Conservation (phyloP, 176 grass and related monocot genomes). For the Echinochloa phyllopogon region DNA sequence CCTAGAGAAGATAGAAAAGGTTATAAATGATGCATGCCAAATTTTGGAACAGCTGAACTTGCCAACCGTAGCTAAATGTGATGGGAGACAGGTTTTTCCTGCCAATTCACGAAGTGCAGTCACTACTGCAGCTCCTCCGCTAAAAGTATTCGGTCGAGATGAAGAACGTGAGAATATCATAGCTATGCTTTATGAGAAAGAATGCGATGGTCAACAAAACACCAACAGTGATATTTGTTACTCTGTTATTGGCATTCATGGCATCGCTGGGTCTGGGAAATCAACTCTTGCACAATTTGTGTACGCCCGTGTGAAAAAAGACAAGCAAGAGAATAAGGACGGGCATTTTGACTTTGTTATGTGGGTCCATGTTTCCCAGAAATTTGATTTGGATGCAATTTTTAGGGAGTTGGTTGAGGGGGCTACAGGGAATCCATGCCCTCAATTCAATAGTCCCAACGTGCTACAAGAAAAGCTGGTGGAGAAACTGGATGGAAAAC, state of each 20-base stretch:
- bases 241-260: constrained; percentile 27
- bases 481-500: not conserved
- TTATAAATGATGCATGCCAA: too few species aligned
- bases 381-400: not conserved
- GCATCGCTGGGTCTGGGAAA: too few species aligned
- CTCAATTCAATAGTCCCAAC: not conserved
- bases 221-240: not conserved
- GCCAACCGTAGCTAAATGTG: too few species aligned
- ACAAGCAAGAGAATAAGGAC: not conserved
- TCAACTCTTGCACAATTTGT: too few species aligned
- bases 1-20: too few species aligned
- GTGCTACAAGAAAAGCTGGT: not conserved
- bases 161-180: not conserved
- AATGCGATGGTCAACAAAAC: not conserved
- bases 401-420: not conserved
- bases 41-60: too few species aligned
- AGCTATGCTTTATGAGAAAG: not conserved
- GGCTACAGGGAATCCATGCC: not conserved
- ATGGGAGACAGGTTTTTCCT: not conserved
- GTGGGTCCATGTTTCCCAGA: too few species aligned
- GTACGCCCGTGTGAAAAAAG: too few species aligned
- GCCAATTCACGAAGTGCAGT: not conserved
- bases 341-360: too few species aligned
- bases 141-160: not conserved
- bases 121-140: not conserved